phyloP scores from a whole-genome alignment of 2,329 filamentous ascomycete genomes.

The Cladosporium sp. region DNA sequence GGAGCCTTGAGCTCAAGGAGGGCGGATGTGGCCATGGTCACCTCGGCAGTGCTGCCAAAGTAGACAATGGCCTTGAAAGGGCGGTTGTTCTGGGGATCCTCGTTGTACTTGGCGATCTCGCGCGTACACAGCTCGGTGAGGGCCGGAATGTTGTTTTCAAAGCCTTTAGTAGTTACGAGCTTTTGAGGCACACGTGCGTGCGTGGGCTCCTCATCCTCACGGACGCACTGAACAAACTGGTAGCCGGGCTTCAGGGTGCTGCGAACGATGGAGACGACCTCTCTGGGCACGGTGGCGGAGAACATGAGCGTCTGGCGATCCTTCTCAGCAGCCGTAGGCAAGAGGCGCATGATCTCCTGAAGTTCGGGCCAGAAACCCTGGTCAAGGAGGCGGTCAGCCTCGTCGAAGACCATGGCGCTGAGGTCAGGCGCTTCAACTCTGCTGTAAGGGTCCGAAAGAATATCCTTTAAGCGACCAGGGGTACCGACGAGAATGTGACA shows the following conservation, averaged over 20 bases:
- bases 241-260: constrained; percentile 75
- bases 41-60: constrained; percentile 71
- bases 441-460: constrained; percentile 60
- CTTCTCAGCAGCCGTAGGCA: constrained; percentile 59
- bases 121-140: constrained; percentile 68
- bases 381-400: constrained; percentile 62
- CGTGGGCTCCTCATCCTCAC: constrained; percentile 73
- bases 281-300: constrained; percentile 82
- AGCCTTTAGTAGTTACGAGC: constrained; percentile 58
- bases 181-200: constrained; percentile 80
- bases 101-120: constrained; percentile 43
- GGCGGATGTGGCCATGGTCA: constrained; percentile 56
- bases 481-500: constrained; percentile 90
- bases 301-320: constrained; percentile 89
- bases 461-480: constrained; percentile 78
- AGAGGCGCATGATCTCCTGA: constrained; percentile 38
- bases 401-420: constrained; percentile 56
- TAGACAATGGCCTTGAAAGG: constrained; percentile 98
- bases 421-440: constrained; percentile 59
- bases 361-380: constrained; percentile 48
- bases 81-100: constrained; percentile 35
- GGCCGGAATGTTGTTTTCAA: constrained; percentile 70
- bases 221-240: constrained; percentile 84
- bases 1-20: constrained; percentile 44
- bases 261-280: constrained; percentile 74